Evolutionary conservation across 345 rosid genomes (phyloP), one percentile per base, ranked within the genome.

Genomic region (Lepidium didymum): DNA sequence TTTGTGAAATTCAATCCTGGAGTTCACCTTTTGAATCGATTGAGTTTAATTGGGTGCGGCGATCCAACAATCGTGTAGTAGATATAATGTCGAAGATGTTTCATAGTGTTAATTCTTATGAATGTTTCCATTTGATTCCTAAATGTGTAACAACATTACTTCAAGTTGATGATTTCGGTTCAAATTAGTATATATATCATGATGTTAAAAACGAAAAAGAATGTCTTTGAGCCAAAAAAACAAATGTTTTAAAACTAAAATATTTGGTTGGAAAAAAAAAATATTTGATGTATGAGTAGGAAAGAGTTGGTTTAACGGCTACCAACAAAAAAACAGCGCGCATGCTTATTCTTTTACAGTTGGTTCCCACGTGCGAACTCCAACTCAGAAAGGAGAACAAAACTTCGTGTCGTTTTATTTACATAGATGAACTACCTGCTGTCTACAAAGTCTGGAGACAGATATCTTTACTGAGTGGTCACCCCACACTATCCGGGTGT

Each of bases 291-390:
- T 40, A 4, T 37, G 60, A 40, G 67, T 45, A 18, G 42, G 64
- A 55, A 45, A 49, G 56, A 29, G 44, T 56, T 56, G 67, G 55
- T 50, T 0, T 8, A 65, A 65, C 77, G 72, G 72, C 43, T 50
- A 64, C 46, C 47, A 47, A 31, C 52, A n/a, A 15, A 44, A 73
- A 62, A 29, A 5, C 72, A 50, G 56, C 77, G 40, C 72, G 66
- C 53, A 64, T 73, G 72, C 41, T 51, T 51, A 49, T 12, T 29
- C 47, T 57, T 62, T 54, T 7, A 57, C 67, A 27, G 72, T 33
- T 66, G 61, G 60, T 60, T 67, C 46, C 31, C 52, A 72, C 60
- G 58, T 65, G 65, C 8, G 14, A 49, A 33, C 37, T 33, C 15
- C 3, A 38, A 54, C 38, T 33, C 11, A 43, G 3, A 2, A 16